Evolutionary conservation across 2,329 filamentous ascomycete species (phyloP).

Genomic region (Teratosphaeria zuluensis): DNA sequence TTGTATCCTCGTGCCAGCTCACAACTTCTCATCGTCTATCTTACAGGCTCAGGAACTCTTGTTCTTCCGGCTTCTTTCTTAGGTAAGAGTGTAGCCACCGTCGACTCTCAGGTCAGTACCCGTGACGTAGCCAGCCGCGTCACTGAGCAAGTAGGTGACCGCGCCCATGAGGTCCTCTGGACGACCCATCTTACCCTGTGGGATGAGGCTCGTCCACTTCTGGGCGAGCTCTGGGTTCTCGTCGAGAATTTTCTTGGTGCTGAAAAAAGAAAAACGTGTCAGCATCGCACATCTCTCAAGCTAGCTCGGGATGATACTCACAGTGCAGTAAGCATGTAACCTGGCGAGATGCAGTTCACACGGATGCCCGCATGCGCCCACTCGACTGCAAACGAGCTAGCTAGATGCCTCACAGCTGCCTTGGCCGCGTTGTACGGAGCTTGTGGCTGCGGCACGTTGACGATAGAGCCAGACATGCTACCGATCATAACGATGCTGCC

Average conservation of each 20-base stretch:
- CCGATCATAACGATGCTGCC: constrained; percentile 93
- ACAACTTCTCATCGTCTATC: neutral
- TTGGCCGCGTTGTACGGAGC: constrained; percentile 89
- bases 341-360: constrained; percentile 90
- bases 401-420: constrained; percentile 81
- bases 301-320: constrained; percentile 39
- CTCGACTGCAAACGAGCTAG: constrained; percentile 80
- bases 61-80: constrained; percentile 3
- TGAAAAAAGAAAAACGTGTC: constrained; percentile 27
- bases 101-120: constrained; percentile 37
- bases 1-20: neutral
- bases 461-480: constrained; percentile 87
- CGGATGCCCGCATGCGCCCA: constrained; percentile 83
- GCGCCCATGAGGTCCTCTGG: constrained; percentile 91
- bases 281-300: constrained; percentile 1
- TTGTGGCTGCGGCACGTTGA: constrained; percentile 92
- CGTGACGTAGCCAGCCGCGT: constrained; percentile 65
- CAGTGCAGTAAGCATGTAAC: constrained; percentile 93
- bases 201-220: constrained; percentile 87
- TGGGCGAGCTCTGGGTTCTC: constrained; percentile 83
- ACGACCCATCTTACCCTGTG: constrained; percentile 84
- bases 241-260: constrained; percentile 86
- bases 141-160: constrained; percentile 74
- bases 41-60: neutral
- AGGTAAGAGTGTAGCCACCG: constrained; percentile 34